phyloP scores from a whole-genome alignment of 352 stramenopile species.

The Phytophthora constricta region DNA sequence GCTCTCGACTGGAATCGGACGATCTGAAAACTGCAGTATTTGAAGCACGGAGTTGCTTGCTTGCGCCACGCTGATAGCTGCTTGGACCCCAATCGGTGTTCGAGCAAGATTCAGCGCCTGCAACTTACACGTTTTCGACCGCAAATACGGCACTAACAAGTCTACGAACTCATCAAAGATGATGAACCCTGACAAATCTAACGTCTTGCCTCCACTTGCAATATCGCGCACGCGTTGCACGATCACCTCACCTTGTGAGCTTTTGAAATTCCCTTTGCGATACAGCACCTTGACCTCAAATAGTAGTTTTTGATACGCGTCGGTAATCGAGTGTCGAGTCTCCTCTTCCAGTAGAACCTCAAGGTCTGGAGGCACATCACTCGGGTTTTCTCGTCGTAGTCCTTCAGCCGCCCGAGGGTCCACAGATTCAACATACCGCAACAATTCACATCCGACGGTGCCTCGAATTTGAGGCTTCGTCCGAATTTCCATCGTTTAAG shows the following conservation, averaged over 20 bases:
- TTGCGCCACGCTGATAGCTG: conserved; percentile 44
- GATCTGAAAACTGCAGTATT: conserved; percentile 56
- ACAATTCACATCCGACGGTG: conserved; percentile 51
- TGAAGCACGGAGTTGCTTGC: conserved; percentile 51
- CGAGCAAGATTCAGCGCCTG: conserved; percentile 48
- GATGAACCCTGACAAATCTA: conserved; percentile 63
- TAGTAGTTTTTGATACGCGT: conserved; percentile 69
- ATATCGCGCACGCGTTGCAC: conserved; percentile 63
- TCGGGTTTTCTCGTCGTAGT: conserved; percentile 36
- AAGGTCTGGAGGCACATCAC: conserved; percentile 33
- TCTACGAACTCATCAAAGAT: conserved; percentile 70
- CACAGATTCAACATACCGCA: conserved; percentile 52
- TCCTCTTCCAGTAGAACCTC: conserved; percentile 70
- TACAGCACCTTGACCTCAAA: conserved; percentile 70
- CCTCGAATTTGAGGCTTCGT: conserved; percentile 50
- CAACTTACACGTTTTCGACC: conserved; percentile 59
- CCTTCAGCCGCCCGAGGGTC: conserved; percentile 71
- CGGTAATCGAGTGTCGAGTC: conserved; percentile 59
- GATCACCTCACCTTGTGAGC: conserved; percentile 57
- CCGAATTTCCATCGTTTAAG: conserved; percentile 34
- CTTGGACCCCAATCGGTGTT: conserved; percentile 62
- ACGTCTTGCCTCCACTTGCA: conserved; percentile 35
- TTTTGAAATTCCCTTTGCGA: conserved; percentile 73
- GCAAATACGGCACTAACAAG: conserved; percentile 60
- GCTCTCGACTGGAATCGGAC: conserved; percentile 38